A percentile compares a stretch with the other conserved stretches of the same genome.
These are phyloP conservation scores for Fusarium hostae DNA, from an alignment of 2,329 filamentous ascomycete species.

Conservation along the genomic window DNA sequence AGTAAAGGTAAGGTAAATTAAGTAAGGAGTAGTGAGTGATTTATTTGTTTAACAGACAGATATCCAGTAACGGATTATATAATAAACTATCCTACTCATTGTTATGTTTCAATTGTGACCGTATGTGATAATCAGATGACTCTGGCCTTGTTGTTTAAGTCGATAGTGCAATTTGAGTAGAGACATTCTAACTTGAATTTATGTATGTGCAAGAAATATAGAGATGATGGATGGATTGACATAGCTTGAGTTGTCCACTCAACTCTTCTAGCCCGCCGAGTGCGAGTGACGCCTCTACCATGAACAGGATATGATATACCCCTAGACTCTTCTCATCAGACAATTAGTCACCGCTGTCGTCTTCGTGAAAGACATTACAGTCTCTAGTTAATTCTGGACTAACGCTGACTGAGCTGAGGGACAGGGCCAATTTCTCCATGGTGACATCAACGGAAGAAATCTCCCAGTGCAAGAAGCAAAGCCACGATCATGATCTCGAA, in stretches of 20 bases:
- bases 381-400: background rate
- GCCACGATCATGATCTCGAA: background rate
- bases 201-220: background rate
- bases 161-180: too few relatives aligned
- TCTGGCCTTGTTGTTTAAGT: background rate
- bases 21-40: too few relatives aligned
- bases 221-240: background rate
- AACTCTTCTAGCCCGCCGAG: background rate
- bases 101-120: background rate
- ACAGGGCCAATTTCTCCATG: too few relatives aligned
- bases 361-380: accelerated
- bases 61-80: background rate
- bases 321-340: background rate
- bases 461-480: accelerated
- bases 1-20: background rate
- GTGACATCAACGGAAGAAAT: background rate
- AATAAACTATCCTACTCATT: background rate
- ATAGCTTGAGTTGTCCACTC: background rate
- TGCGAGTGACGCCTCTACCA: accelerated
- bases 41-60: accelerated
- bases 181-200: too few relatives aligned
- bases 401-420: too few relatives aligned
- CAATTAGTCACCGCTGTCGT: accelerated
- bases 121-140: background rate
- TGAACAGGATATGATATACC: accelerated